Percentiles rank a stretch among this genome's conserved stretches.
phyloP scores from a whole-genome alignment of 768 basidiomycete species.

The Porphyrellus cyaneotinctus region DNA sequence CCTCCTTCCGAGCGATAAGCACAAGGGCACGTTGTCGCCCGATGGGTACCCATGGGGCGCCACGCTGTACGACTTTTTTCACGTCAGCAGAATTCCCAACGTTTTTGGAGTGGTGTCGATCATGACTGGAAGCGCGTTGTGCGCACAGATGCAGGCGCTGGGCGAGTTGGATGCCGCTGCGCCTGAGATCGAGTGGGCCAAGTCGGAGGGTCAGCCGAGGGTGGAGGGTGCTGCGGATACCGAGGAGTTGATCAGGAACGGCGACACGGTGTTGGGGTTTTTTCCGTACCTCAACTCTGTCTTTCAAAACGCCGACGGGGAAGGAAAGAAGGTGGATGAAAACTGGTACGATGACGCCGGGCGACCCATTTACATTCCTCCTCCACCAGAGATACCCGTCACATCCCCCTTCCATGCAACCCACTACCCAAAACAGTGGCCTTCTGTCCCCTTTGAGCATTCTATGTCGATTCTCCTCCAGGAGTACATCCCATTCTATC shows the following conservation, averaged over 20 bases:
- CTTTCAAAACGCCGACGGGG: too few relatives aligned
- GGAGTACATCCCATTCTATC: conserved; percentile 31
- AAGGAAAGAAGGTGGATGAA: too few relatives aligned
- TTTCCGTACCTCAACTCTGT: neutral
- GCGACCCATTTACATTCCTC: neutral
- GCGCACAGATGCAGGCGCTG: conserved; percentile 2
- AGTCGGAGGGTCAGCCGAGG: conserved; percentile 22
- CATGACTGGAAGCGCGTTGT: conserved; percentile 22
- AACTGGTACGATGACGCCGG: neutral
- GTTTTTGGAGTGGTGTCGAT: neutral
- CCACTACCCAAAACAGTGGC: conserved; percentile 41
- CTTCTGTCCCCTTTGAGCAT: conserved; percentile 35
- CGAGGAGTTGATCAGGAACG: conserved; percentile 8
- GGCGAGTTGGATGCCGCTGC: conserved; percentile 17
- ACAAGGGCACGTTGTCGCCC: conserved; percentile 16
- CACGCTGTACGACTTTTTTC: conserved; percentile 26
- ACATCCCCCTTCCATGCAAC: conserved; percentile 30
- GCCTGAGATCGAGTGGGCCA: conserved; percentile 21
- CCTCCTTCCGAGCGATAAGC: neutral
- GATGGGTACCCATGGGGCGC: conserved; percentile 27
- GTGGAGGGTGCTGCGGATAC: conserved; percentile 16
- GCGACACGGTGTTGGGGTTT: neutral
- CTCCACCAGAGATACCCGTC: conserved; percentile 7
- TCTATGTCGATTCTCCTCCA: conserved; percentile 27
- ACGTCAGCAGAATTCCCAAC: conserved; percentile 5